phyloP scores from a whole-genome alignment of 495 filamentous ascomycete species.

The Penicillium samsonianum region DNA sequence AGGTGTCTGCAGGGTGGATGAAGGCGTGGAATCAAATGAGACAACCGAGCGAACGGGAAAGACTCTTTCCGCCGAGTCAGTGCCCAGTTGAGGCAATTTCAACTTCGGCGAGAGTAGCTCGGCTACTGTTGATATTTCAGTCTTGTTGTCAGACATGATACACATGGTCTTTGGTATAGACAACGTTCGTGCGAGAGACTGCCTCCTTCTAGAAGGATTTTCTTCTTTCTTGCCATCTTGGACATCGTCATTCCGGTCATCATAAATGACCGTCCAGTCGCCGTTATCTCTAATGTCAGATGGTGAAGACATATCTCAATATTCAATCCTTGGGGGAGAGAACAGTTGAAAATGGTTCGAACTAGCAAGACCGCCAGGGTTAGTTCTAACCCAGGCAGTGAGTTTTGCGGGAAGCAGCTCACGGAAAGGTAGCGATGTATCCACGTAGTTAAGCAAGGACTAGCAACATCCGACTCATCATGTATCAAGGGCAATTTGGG shows the following conservation, averaged over 20 bases:
- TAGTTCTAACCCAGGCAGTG: not conserved
- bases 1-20: conserved; percentile 29
- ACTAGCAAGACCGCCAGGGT: not conserved
- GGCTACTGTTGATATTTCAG: conserved; percentile 19
- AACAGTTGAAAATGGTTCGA: not conserved
- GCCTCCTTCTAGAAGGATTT: conserved; percentile 7
- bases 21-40: conserved; percentile 28
- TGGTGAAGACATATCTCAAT: conserved; percentile 9
- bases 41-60: conserved; percentile 31
- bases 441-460: not conserved
- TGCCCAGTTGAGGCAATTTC: conserved; percentile 26
- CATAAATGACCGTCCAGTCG: conserved; percentile 24
- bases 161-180: conserved; percentile 27
- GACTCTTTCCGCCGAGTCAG: conserved; percentile 24
- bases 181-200: conserved; percentile 11
- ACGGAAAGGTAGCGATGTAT: not conserved
- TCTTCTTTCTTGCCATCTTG: conserved; percentile 12
- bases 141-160: conserved; percentile 29
- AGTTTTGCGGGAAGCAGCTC: not conserved
- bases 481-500: no score
- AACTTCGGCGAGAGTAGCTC: conserved; percentile 23
- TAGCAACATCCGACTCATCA: not conserved
- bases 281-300: conserved; percentile 7
- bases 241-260: conserved; percentile 13
- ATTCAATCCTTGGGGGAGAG: not conserved